phyloP scores from a whole-genome alignment of 1,284 basidiomycete species.

The Cryptococcus sp. region DNA sequence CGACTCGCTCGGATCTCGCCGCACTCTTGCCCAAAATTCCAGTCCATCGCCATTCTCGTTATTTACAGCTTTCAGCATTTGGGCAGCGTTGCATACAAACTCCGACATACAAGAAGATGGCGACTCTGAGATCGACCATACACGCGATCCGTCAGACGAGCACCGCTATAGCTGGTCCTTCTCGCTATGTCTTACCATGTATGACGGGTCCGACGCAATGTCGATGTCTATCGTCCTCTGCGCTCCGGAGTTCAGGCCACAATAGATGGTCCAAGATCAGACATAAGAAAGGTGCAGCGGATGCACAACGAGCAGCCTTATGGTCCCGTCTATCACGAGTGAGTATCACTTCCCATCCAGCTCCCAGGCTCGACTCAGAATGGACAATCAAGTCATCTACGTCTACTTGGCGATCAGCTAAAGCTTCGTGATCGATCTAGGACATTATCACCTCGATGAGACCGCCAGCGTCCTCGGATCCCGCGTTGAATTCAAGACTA shows the following conservation, averaged over 20 bases:
- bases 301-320: slow-evolving; percentile 64
- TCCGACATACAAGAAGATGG: too few species aligned
- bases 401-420: too few species aligned
- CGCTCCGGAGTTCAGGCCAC: slow-evolving; percentile 28
- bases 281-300: slow-evolving; percentile 71
- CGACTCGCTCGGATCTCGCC: too few species aligned
- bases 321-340: slow-evolving; percentile 66
- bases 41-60: too few species aligned
- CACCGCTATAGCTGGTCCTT: slow-evolving; percentile 1
- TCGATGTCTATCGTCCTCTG: slow-evolving; percentile 17
- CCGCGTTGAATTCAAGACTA: slow-evolving; percentile 64
- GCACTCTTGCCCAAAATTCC: too few species aligned
- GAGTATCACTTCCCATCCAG: slow-evolving; percentile 31
- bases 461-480: slow-evolving; percentile 67
- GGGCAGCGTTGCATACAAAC: too few species aligned
- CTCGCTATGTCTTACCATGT: neutral
- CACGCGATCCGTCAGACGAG: too few species aligned
- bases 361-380: neutral
- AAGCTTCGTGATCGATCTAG: slow-evolving; percentile 51
- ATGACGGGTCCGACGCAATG: neutral
- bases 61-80: too few species aligned
- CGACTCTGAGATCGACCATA: too few species aligned
- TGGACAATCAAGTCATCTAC: too few species aligned
- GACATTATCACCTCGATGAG: slow-evolving; percentile 70
- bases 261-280: slow-evolving; percentile 80